A percentile compares a stretch with the other conserved stretches of the same genome.
Conservation (phyloP, 2,329 filamentous ascomycete genomes). For the Dactylonectria macrodidyma region DNA sequence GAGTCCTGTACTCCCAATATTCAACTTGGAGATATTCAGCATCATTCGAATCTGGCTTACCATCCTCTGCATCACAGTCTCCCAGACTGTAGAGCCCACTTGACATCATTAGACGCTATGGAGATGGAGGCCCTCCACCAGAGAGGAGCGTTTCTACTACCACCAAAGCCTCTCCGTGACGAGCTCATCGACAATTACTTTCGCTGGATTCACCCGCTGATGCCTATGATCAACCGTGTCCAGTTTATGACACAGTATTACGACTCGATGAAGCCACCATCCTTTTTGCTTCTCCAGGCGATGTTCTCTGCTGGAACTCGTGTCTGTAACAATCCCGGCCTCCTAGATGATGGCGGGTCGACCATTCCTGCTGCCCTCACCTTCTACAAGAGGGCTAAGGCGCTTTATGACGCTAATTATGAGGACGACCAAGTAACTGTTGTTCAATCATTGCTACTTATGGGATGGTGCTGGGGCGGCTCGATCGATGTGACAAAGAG, state of each 20-base stretch:
- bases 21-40: conserved; percentile 96
- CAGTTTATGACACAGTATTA: conserved; percentile 95
- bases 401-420: conserved; percentile 96
- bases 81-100: conserved; percentile 84
- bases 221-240: conserved; percentile 92
- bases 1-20: conserved; percentile 98
- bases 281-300: conserved; percentile 90
- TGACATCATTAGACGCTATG: conserved; percentile 95
- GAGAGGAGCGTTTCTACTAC: conserved; percentile 90
- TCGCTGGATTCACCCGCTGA: conserved; percentile 95
- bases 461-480: conserved; percentile 99
- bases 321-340: conserved; percentile 92
- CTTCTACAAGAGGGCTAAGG: conserved; percentile 97
- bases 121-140: conserved; percentile 97
- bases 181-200: conserved; percentile 96
- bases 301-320: conserved; percentile 91
- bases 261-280: conserved; percentile 93
- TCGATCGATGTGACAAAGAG: conserved; percentile 99
- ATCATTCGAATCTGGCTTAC: conserved; percentile 93
- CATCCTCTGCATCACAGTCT: conserved; percentile 95
- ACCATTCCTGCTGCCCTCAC: conserved; percentile 95
- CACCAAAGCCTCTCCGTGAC: conserved; percentile 89
- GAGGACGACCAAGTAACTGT: conserved; percentile 97
- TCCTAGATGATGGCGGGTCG: conserved; percentile 96
- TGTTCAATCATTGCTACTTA: conserved; percentile 91